Evolutionary conservation across 495 filamentous ascomycete genomes (phyloP), one percentile per base, ranked within the genome.

Genomic region (Pseudevernia furfuracea): DNA sequence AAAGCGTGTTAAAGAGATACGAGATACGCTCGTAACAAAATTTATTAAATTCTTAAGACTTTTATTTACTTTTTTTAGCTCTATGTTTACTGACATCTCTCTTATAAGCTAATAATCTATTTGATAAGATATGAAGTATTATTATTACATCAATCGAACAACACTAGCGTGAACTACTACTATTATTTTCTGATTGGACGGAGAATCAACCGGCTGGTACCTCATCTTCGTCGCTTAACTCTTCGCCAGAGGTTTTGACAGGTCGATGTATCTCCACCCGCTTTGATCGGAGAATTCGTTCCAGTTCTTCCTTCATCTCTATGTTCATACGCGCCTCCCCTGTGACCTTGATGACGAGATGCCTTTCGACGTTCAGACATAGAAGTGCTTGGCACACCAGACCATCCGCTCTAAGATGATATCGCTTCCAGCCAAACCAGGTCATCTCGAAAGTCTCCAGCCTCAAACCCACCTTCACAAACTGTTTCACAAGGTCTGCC

Each of bases 401-500:
- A 39, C 60, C 52, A 14, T 38, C 38, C 41, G 36, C 38, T 43
- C 28, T 48, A 10, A 67, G 34, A 48, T 44, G 19, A 43, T 34
- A 63, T 6, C 57, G 21, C 17, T 58, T 34, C 60, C 59, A 36
- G 11, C 60, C 55, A 55, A 43, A 67, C 65, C 65, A 67, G 10
- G 60, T 59, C 2, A 67, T 44, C 39, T 67, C 60, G 14, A 67
- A 67, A 2, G 53, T 67, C 10, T 67, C 65, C 30, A 67, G 43
- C 53, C 19, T 15, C 17, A 63, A 41, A 2, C 38, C 34, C 2
- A 46, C 39, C 39, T 25, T 59, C 17, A 34, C 44, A 15, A 67
- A 67, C 11, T 55, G 36, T 41, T 62, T 52, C 14, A 67, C 30
- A 3, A 67, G 53, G 9, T 59, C 43, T 34, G 65, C 59, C n/a